Evolutionary conservation across 768 basidiomycete genomes (phyloP).

Genomic region (Trichaptum fuscoviolaceum): DNA sequence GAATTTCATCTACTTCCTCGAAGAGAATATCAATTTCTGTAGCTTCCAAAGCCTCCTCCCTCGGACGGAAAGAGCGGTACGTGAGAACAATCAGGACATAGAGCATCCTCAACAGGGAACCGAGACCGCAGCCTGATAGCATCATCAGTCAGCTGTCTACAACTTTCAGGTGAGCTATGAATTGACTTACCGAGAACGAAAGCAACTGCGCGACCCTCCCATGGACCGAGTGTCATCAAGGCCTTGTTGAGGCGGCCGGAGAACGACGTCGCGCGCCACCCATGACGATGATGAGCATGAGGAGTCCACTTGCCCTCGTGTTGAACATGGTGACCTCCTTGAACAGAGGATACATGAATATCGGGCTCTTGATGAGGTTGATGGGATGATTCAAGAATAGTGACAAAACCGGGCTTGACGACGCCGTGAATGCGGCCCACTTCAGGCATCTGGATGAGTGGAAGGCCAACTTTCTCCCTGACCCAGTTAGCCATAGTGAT

Average conservation of each 20-base stretch:
- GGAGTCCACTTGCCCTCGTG: conserved; percentile 18
- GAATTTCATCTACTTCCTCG: conserved; percentile 42
- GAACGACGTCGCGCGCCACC: conserved; percentile 36
- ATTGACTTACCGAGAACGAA: conserved; percentile 67
- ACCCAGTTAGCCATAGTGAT: conserved; percentile 49
- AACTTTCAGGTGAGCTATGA: neutral
- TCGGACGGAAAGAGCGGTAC: conserved; percentile 49
- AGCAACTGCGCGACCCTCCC: conserved; percentile 79
- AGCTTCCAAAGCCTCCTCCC: conserved; percentile 36
- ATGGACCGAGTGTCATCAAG: conserved; percentile 65
- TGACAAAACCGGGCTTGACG: conserved; percentile 9
- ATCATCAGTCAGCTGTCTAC: conserved; percentile 9
- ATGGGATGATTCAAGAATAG: conserved; percentile 4
- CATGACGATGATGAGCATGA: conserved; percentile 21
- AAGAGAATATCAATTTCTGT: conserved; percentile 34
- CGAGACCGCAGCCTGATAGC: conserved; percentile 69
- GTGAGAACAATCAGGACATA: conserved; percentile 64
- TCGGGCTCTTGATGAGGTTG: conserved; percentile 11
- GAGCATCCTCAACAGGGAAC: conserved; percentile 76
- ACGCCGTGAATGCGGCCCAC: conserved; percentile 6
- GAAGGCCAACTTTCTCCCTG: conserved; percentile 50
- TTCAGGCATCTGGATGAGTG: conserved; percentile 33
- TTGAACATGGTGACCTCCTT: conserved; percentile 13
- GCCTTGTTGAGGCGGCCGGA: conserved; percentile 56
- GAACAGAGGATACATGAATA: conserved; percentile 14